Conservation (phyloP, 2,329 filamentous ascomycete species). For the Colletotrichum zoysiae region DNA sequence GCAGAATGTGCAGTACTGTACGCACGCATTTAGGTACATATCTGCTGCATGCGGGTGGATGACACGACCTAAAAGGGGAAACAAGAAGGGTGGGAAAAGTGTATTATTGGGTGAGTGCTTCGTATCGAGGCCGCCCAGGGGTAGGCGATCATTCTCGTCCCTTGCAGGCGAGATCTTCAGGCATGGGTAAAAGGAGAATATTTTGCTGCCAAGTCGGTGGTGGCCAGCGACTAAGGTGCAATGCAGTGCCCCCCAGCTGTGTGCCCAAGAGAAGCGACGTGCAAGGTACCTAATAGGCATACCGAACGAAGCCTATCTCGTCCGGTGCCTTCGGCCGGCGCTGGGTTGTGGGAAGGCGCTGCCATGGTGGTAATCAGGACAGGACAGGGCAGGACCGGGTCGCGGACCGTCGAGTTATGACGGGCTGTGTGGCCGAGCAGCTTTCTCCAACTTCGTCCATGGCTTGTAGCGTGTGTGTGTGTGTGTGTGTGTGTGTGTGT, state of each 20-base stretch:
- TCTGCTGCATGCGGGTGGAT: neutral
- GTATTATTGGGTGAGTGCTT: neutral
- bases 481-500: neutral
- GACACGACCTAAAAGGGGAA: too few relatives aligned
- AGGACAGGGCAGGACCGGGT: neutral
- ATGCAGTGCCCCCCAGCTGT: neutral
- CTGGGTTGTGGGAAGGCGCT: neutral
- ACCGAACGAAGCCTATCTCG: too few relatives aligned
- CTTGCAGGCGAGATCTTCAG: slow-evolving; percentile 10
- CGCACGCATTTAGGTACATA: neutral
- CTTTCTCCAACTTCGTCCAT: neutral
- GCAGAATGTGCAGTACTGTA: neutral
- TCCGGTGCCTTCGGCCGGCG: neutral
- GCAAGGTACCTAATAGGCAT: too few relatives aligned
- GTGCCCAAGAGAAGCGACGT: neutral
- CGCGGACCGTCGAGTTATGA: neutral
- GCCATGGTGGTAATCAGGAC: neutral
- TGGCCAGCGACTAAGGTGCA: neutral
- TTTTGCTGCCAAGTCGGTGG: neutral
- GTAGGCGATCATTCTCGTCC: neutral
- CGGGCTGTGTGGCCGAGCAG: neutral
- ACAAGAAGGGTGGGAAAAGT: neutral
- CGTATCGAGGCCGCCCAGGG: neutral
- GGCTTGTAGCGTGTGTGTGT: neutral
- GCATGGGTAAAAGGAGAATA: neutral